Conservation (phyloP, 1,139 yeast species). For the Suhomyces yuchorum region DNA sequence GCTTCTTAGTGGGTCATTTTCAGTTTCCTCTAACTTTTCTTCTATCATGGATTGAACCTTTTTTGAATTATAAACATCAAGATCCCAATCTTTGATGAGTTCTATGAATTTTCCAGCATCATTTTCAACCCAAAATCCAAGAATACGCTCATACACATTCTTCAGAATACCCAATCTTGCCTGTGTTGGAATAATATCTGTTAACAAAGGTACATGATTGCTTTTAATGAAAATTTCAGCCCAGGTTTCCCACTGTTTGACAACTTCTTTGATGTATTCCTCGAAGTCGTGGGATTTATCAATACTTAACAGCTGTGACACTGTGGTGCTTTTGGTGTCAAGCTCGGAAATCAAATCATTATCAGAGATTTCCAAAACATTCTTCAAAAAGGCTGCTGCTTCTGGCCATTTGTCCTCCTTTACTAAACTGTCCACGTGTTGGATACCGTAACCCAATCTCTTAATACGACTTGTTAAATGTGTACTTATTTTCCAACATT, state of each 20-base stretch:
- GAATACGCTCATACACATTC: constrained; percentile 52
- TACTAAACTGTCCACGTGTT: constrained; percentile 60
- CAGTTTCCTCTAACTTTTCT: constrained; percentile 26
- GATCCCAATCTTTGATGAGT: constrained; percentile 60
- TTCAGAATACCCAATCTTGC: constrained; percentile 24
- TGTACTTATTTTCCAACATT: constrained; percentile 79
- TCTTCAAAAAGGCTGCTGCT: constrained; percentile 54
- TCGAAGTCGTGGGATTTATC: constrained; percentile 32
- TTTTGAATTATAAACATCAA: constrained; percentile 52
- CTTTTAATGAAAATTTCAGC: constrained; percentile 54
- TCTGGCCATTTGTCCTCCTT: constrained; percentile 50
- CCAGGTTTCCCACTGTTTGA: constrained; percentile 71
- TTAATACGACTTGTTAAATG: constrained; percentile 53
- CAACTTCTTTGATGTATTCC: constrained; percentile 30
- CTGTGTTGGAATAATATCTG: constrained; percentile 54
- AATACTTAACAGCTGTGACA: constrained; percentile 7
- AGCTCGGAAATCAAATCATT: constrained; percentile 9
- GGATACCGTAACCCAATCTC: constrained; percentile 62
- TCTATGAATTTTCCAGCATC: constrained; percentile 37
- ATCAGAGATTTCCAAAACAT: constrained; percentile 28
- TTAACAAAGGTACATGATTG: constrained; percentile 49
- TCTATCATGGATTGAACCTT: constrained; percentile 52
- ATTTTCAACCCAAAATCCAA: constrained; percentile 51
- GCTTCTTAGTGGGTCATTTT: constrained; percentile 38
- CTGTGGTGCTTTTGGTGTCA: constrained; percentile 35